Conservation (phyloP, 495 filamentous ascomycete species). For the Corynascus novoguineensis region DNA sequence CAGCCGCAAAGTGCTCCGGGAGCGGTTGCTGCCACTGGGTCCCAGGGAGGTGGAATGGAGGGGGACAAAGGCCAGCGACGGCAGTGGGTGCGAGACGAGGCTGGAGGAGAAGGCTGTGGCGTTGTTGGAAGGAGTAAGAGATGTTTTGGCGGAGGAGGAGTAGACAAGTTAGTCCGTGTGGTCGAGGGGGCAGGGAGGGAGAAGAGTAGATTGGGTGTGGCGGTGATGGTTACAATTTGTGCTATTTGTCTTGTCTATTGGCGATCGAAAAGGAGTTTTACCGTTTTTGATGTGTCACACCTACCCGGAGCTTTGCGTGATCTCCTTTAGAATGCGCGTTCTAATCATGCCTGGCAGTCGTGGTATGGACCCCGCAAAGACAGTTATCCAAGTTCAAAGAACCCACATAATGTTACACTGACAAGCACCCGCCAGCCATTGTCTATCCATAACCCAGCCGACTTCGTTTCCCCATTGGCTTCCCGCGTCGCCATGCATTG, state of each 20-base stretch:
- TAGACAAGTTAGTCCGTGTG: conserved; percentile 18
- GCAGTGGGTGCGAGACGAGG: conserved; percentile 46
- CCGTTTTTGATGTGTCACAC: not conserved
- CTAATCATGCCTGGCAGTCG: not conserved
- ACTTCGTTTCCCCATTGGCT: not conserved
- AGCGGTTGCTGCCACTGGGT: conserved; percentile 64
- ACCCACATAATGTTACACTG: not conserved
- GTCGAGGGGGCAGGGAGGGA: not conserved
- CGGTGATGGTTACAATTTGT: not conserved
- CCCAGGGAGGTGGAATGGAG: conserved; percentile 64
- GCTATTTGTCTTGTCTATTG: not conserved
- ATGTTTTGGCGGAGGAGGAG: conserved; percentile 40
- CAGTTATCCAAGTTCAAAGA: not conserved
- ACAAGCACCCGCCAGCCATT: not conserved
- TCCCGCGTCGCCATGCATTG: not conserved
- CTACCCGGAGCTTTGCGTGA: not conserved
- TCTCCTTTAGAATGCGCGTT: not conserved
- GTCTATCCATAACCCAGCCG: not conserved
- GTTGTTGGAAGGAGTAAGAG: conserved; percentile 54
- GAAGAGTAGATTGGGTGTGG: not conserved
- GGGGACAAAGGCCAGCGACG: conserved; percentile 34
- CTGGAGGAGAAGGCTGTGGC: conserved; percentile 68
- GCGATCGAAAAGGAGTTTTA: not conserved
- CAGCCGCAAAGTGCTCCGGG: conserved; percentile 54
- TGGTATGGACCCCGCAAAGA: not conserved